Conservation (phyloP, 345 rosid species). For the Stellera chamaejasme region DNA sequence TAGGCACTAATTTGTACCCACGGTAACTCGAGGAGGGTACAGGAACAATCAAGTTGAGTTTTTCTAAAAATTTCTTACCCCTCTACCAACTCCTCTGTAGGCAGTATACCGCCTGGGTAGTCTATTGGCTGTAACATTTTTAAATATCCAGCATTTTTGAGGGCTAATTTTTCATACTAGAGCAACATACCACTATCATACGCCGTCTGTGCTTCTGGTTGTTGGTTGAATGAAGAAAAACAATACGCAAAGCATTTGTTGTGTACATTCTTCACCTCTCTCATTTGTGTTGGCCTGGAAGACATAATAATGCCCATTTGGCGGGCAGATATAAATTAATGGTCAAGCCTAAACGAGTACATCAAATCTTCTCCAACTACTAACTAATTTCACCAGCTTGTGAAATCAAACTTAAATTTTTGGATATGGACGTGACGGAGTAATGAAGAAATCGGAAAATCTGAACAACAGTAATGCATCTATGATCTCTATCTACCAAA, state of each 20-base stretch:
- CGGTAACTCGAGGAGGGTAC: conserved; percentile 16
- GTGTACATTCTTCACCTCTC: not conserved
- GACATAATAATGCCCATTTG: no score
- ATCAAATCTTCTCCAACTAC: no score
- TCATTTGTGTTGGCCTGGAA: no score
- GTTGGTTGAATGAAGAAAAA: not conserved
- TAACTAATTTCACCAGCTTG: no score
- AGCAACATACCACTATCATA: not conserved
- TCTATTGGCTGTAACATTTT: conserved; percentile 5
- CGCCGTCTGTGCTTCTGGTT: not conserved
- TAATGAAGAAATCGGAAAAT: no score
- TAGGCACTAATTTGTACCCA: conserved; percentile 15
- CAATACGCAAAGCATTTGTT: not conserved
- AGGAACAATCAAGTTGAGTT: conserved; percentile 11
- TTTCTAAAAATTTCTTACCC: not conserved
- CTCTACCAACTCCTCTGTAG: conserved; percentile 6
- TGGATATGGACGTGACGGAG: no score
- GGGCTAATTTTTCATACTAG: not conserved
- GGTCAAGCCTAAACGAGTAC: no score
- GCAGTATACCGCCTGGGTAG: conserved; percentile 1
- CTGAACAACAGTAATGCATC: no score
- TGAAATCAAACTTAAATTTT: no score
- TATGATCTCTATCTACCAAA: no score
- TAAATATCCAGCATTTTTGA: conserved; percentile 8
- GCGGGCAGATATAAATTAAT: no score